A percentile compares a stretch with the other conserved stretches of the same genome.
These are phyloP conservation scores for Calonectria hongkongensis DNA, from an alignment of 2,329 filamentous ascomycete species.

Conservation along the genomic window DNA sequence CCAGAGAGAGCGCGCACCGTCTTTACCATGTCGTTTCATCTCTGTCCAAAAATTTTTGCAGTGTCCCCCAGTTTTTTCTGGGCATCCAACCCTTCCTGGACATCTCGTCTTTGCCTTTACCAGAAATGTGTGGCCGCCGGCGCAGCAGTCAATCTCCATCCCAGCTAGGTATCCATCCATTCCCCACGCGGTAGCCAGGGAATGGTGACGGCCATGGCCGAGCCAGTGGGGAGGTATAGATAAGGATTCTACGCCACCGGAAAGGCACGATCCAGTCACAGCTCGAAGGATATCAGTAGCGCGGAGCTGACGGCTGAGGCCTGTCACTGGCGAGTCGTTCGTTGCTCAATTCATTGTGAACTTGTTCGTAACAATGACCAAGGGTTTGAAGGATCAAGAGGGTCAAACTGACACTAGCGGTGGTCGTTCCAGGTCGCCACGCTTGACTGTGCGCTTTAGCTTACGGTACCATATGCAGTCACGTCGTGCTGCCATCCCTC, in stretches of 20 bases:
- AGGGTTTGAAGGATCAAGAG: conserved; percentile 3
- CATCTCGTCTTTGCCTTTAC: conserved; percentile 25
- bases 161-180: conserved; percentile 36
- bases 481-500: conserved; percentile 19
- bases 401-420: not conserved
- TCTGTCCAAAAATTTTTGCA: conserved; percentile 32
- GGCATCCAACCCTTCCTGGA: conserved; percentile 24
- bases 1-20: conserved; percentile 30
- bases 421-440: not conserved
- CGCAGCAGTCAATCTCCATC: conserved; percentile 34
- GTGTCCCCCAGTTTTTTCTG: conserved; percentile 33
- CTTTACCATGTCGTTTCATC: conserved; percentile 25
- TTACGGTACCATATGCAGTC: conserved; percentile 14
- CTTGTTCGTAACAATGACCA: not conserved
- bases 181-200: conserved; percentile 43
- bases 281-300: conserved; percentile 24
- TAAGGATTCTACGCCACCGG: conserved; percentile 39
- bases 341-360: not conserved
- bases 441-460: not conserved
- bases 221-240: conserved; percentile 50
- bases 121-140: conserved; percentile 40
- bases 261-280: conserved; percentile 16
- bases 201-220: conserved; percentile 47
- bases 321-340: not conserved
- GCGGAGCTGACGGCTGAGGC: conserved; percentile 13